Conservation (phyloP, 2,329 filamentous ascomycete genomes). For the Sporothrix variecibatus region DNA sequence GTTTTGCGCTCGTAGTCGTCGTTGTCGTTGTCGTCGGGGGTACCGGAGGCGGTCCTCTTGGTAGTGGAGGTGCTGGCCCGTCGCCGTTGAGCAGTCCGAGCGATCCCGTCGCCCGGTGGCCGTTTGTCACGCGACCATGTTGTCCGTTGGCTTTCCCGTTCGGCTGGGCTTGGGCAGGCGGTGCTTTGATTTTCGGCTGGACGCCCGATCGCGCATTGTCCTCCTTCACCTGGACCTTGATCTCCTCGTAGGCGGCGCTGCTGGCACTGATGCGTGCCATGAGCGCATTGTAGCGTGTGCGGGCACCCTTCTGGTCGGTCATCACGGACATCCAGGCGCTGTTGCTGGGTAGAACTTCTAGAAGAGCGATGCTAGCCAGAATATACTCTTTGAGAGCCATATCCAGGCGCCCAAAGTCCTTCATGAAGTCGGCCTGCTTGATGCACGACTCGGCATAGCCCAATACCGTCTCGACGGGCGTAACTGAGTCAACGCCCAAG, state of each 20-base stretch:
- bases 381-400: slow-evolving; percentile 82
- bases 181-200: slow-evolving; percentile 41
- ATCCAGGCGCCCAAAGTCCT: slow-evolving; percentile 68
- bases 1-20: slow-evolving; percentile 29
- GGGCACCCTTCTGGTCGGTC: slow-evolving; percentile 52
- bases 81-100: neutral
- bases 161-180: neutral
- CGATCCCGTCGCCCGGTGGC: slow-evolving; percentile 25
- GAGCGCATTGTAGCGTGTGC: slow-evolving; percentile 52
- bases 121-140: slow-evolving; percentile 14
- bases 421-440: slow-evolving; percentile 61
- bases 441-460: slow-evolving; percentile 55
- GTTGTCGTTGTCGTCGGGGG: neutral
- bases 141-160: neutral
- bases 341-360: slow-evolving; percentile 75
- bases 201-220: slow-evolving; percentile 66
- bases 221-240: slow-evolving; percentile 62
- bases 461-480: slow-evolving; percentile 56
- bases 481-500: slow-evolving; percentile 50
- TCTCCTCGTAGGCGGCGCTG: slow-evolving; percentile 54
- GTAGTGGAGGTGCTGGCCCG: neutral
- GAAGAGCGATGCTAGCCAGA: slow-evolving; percentile 74
- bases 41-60: neutral
- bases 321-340: slow-evolving; percentile 70
- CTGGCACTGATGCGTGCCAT: slow-evolving; percentile 53